These are phyloP conservation scores for Ramichloridium luteum DNA, from an alignment of 2,329 filamentous ascomycete species.

Conservation along the genomic window DNA sequence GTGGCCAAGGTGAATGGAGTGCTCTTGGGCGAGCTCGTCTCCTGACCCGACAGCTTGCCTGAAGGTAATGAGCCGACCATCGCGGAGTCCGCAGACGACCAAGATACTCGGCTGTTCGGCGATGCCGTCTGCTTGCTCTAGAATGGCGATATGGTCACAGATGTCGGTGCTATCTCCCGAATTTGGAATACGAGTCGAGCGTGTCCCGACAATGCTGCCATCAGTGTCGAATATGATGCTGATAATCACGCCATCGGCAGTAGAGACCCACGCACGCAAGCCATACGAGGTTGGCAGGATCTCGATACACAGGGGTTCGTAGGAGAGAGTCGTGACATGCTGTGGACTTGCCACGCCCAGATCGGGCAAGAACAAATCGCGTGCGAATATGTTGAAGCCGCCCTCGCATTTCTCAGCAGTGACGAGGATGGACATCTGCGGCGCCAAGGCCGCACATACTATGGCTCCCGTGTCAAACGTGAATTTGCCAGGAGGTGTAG, in stretches of 20 bases:
- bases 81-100: conserved; percentile 19
- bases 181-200: conserved; percentile 3
- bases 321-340: no score
- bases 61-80: conserved; percentile 17
- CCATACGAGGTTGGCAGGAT: no score
- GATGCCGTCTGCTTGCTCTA: conserved; percentile 4
- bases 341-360: no score
- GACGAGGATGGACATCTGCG: conserved; percentile 8
- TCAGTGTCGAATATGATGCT: background rate
- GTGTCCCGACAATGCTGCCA: background rate
- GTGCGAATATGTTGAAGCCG: conserved; percentile 6
- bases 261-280: background rate
- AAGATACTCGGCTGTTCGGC: conserved; percentile 5
- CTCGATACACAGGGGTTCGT: no score
- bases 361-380: conserved; percentile 6
- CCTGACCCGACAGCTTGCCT: conserved; percentile 5
- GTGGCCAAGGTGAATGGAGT: conserved; percentile 12
- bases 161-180: conserved; percentile 4
- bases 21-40: conserved; percentile 4
- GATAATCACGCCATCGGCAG: conserved; percentile 1
- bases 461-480: no score
- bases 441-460: no score
- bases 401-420: conserved; percentile 10
- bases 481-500: no score
- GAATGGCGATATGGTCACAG: conserved; percentile 18